These are phyloP conservation scores for Tolypocladium guangdongense DNA, from an alignment of 2,329 filamentous ascomycete species.

Conservation along the genomic window DNA sequence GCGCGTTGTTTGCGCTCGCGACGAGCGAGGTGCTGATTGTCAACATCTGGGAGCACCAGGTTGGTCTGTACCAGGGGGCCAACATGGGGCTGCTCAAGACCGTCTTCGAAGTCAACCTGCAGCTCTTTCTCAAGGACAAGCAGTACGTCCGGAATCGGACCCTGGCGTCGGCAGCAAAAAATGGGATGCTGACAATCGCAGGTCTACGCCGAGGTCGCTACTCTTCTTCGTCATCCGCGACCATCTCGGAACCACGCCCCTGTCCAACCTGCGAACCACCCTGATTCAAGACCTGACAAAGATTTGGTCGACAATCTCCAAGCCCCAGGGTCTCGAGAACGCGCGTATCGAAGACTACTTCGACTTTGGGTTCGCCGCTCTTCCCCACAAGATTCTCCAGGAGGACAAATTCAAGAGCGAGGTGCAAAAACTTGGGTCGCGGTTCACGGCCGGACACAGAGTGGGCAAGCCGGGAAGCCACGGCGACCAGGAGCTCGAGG, in stretches of 20 bases:
- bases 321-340: slow-evolving; percentile 77
- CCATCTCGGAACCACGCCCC: slow-evolving; percentile 83
- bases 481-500: slow-evolving; percentile 61
- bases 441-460: slow-evolving; percentile 75
- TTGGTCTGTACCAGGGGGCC: slow-evolving; percentile 92
- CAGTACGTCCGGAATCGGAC: slow-evolving; percentile 47
- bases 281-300: slow-evolving; percentile 81
- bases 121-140: slow-evolving; percentile 91
- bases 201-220: slow-evolving; percentile 77
- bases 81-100: slow-evolving; percentile 99
- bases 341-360: slow-evolving; percentile 95
- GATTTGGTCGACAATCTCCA: slow-evolving; percentile 88
- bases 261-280: slow-evolving; percentile 82
- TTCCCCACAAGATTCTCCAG: slow-evolving; percentile 94
- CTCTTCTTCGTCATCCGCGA: slow-evolving; percentile 99
- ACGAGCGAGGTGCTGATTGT: slow-evolving; percentile 97
- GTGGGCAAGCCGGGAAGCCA: slow-evolving; percentile 51
- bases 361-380: slow-evolving; percentile 90
- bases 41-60: slow-evolving; percentile 99
- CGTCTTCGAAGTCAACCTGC: slow-evolving; percentile 96
- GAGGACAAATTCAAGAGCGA: slow-evolving; percentile 81
- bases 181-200: slow-evolving; percentile 24
- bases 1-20: slow-evolving; percentile 89
- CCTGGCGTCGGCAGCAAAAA: neutral
- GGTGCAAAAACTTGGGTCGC: slow-evolving; percentile 64